Conservation (phyloP, 768 basidiomycete genomes). For the Lanmaoa pseudosensibilis region DNA sequence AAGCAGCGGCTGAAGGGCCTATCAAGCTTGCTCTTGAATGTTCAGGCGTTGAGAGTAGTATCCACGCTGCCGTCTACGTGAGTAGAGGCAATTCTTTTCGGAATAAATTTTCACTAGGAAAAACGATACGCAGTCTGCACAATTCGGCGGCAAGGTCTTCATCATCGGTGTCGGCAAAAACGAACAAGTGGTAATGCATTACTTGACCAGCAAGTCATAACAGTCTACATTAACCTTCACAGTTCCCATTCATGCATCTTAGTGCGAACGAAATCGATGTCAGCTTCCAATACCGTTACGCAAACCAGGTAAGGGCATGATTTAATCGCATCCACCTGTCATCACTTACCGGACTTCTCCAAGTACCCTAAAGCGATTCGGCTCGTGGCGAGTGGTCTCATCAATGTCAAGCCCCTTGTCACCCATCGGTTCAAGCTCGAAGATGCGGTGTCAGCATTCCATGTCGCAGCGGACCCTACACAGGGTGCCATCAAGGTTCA, state of each 20-base stretch:
- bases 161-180: constrained; percentile 69
- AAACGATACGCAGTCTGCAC: constrained; percentile 45
- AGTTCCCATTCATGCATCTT: constrained; percentile 75
- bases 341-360: not conserved
- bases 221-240: not conserved
- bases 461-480: constrained; percentile 65
- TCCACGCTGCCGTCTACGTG: constrained; percentile 59
- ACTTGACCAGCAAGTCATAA: not conserved
- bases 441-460: constrained; percentile 75
- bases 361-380: constrained; percentile 85
- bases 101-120: not conserved
- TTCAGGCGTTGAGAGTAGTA: constrained; percentile 62
- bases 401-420: constrained; percentile 76
- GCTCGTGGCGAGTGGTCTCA: constrained; percentile 72
- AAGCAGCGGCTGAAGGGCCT: constrained; percentile 47
- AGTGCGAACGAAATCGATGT: constrained; percentile 71
- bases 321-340: not conserved
- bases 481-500: constrained; percentile 73
- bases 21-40: constrained; percentile 61
- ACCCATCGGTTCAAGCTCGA: constrained; percentile 74
- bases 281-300: constrained; percentile 68
- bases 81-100: constrained; percentile 15
- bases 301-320: constrained; percentile 47
- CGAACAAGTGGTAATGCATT: constrained; percentile 50
- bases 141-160: constrained; percentile 68